phyloP scores from a whole-genome alignment of 768 basidiomycete species.

The Mycena leptocephala region DNA sequence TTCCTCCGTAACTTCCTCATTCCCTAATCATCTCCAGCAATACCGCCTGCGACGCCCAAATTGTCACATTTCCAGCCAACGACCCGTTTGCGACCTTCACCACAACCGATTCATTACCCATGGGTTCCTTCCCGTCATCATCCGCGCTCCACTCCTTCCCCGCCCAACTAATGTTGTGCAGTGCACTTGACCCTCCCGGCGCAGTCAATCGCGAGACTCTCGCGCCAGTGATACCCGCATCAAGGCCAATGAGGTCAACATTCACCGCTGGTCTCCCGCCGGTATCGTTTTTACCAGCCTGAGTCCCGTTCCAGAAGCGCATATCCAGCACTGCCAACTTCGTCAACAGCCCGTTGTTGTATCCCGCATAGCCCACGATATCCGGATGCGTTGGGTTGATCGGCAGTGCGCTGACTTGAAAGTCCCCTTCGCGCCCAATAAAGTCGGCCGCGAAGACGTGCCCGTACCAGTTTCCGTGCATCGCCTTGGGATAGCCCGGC shows the following conservation, averaged over 20 bases:
- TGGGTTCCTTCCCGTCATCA: slow-evolving; percentile 5
- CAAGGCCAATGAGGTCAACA: slow-evolving; percentile 1
- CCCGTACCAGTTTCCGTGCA: slow-evolving; percentile 5
- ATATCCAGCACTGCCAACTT: slow-evolving; percentile 11
- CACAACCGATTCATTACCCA: slow-evolving; percentile 4
- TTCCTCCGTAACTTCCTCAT: too few species aligned
- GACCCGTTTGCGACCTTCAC: slow-evolving; percentile 12
- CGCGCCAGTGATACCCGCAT: background rate
- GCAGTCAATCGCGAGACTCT: slow-evolving; percentile 18
- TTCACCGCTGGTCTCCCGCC: background rate
- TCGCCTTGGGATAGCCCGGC: background rate
- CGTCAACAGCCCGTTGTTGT: background rate
- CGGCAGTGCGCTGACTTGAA: background rate
- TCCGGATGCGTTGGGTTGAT: background rate
- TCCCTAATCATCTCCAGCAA: slow-evolving; percentile 15
- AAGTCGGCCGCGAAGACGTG: slow-evolving; percentile 6
- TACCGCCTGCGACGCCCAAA: background rate
- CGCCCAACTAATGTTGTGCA: background rate
- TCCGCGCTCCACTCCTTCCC: slow-evolving; percentile 11
- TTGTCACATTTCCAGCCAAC: background rate
- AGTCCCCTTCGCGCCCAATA: background rate
- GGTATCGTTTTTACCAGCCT: background rate
- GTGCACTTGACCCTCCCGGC: background rate
- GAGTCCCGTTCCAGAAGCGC: background rate
- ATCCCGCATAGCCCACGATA: slow-evolving; percentile 17